Conservation (phyloP, 805 yeast species). For the Suhomyces pyralidae region DNA sequence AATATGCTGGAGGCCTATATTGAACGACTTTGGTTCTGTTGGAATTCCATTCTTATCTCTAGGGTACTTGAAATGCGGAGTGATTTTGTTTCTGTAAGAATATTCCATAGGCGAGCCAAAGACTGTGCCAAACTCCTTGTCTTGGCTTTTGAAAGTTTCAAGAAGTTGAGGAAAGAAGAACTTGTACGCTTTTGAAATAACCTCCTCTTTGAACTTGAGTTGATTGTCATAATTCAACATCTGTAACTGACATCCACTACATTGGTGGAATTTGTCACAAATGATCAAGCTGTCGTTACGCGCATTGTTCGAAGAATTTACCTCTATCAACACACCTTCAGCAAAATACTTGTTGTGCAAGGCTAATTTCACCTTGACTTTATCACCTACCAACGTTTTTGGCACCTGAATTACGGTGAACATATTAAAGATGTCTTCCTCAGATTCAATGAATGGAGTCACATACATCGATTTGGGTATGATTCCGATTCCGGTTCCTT, state of each 20-base stretch:
- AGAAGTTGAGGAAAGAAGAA: slow-evolving; percentile 30
- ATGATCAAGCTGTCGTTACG: slow-evolving; percentile 26
- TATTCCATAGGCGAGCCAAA: slow-evolving; percentile 37
- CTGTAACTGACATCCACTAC: slow-evolving; percentile 45
- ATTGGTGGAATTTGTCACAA: slow-evolving; percentile 35
- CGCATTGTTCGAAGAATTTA: slow-evolving; percentile 8
- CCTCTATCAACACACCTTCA: slow-evolving; percentile 26
- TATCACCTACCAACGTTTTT: slow-evolving; percentile 39
- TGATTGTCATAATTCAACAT: slow-evolving; percentile 41
- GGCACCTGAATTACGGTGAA: slow-evolving; percentile 33
- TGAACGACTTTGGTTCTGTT: slow-evolving; percentile 3
- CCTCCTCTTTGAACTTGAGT: slow-evolving; percentile 26
- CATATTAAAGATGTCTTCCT: slow-evolving; percentile 12
- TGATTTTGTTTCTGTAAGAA: slow-evolving; percentile 39
- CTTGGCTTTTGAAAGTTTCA: slow-evolving; percentile 2
- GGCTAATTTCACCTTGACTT: slow-evolving; percentile 24
- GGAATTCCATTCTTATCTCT: slow-evolving; percentile 3
- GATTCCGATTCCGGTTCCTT: slow-evolving; percentile 38
- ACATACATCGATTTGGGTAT: slow-evolving; percentile 21
- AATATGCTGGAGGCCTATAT: slow-evolving; percentile 32
- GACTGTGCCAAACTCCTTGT: slow-evolving; percentile 22
- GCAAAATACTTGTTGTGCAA: slow-evolving; percentile 30
- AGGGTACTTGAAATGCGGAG: slow-evolving; percentile 34
- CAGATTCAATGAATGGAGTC: slow-evolving; percentile 9
- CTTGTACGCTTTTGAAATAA: slow-evolving; percentile 32